phyloP scores from a whole-genome alignment of 352 stramenopile species.

The Phytophthora tubulina region DNA sequence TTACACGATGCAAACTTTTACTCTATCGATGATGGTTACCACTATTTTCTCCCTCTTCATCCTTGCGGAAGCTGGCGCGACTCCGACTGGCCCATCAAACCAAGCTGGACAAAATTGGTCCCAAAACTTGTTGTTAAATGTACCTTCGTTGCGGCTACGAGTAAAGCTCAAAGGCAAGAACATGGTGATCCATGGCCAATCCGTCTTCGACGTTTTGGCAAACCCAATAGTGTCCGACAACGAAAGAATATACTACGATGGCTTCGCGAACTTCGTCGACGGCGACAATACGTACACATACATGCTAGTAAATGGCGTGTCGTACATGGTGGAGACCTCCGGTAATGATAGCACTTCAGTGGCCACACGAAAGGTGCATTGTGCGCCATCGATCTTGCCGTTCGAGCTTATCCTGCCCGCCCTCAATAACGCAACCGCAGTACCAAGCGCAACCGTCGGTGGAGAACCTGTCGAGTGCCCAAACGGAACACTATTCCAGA shows the following conservation, averaged over 20 bases:
- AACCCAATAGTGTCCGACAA: conserved; percentile 23
- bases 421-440: conserved; percentile 19
- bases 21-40: not conserved
- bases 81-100: not conserved
- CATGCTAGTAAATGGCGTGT: conserved; percentile 25
- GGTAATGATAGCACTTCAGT: not conserved
- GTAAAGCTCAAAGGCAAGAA: conserved; percentile 30
- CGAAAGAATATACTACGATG: conserved; percentile 32
- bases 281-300: conserved; percentile 24
- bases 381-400: not conserved
- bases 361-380: not conserved
- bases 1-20: not conserved
- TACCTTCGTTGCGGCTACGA: conserved; percentile 31
- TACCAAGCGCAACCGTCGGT: conserved; percentile 17
- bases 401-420: conserved; percentile 19
- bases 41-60: not conserved
- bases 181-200: conserved; percentile 31
- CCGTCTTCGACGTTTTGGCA: conserved; percentile 40
- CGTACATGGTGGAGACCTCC: conserved; percentile 22
- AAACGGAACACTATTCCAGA: conserved; percentile 14
- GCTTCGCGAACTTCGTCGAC: conserved; percentile 24
- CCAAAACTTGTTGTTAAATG: not conserved
- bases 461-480: conserved; percentile 22
- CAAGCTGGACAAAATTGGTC: not conserved
- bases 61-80: not conserved